A percentile compares a stretch with the other conserved stretches of the same genome.
Evolutionary conservation across 345 rosid species (phyloP).

Genomic region (Fremontodendron californicum): DNA sequence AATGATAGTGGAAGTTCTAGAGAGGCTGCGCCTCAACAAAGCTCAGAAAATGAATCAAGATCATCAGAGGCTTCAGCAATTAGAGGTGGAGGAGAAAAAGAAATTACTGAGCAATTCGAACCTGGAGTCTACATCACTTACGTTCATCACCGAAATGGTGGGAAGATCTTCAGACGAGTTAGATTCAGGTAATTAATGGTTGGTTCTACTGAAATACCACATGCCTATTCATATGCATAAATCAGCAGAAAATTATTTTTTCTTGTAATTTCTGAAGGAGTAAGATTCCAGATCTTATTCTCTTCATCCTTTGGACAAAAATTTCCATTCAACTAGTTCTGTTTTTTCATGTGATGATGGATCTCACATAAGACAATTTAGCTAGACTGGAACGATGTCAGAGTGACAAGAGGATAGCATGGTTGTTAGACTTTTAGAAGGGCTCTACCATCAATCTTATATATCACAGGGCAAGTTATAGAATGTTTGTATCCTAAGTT

Average conservation of each 20-base stretch:
- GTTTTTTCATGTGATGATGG: background rate
- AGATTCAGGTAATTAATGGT: constrained; percentile 67
- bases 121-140: constrained; percentile 87
- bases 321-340: background rate
- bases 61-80: constrained; percentile 25
- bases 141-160: constrained; percentile 47
- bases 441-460: no score
- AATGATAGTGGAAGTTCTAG: constrained; percentile 29
- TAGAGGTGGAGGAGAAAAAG: constrained; percentile 38
- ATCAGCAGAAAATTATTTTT: background rate
- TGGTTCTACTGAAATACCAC: background rate
- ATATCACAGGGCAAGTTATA: background rate
- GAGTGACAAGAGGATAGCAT: no score
- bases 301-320: background rate
- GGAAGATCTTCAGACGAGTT: constrained; percentile 79
- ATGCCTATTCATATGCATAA: background rate
- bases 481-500: background rate
- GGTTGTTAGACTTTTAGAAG: no score
- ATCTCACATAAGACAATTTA: no score
- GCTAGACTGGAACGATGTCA: no score
- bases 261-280: background rate
- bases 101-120: constrained; percentile 76
- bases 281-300: background rate
- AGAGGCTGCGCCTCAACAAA: constrained; percentile 27
- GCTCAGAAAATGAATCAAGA: constrained; percentile 29